These are phyloP conservation scores for Datisca glomerata DNA, from an alignment of 306 rosid genomes.

Conservation along the genomic window DNA sequence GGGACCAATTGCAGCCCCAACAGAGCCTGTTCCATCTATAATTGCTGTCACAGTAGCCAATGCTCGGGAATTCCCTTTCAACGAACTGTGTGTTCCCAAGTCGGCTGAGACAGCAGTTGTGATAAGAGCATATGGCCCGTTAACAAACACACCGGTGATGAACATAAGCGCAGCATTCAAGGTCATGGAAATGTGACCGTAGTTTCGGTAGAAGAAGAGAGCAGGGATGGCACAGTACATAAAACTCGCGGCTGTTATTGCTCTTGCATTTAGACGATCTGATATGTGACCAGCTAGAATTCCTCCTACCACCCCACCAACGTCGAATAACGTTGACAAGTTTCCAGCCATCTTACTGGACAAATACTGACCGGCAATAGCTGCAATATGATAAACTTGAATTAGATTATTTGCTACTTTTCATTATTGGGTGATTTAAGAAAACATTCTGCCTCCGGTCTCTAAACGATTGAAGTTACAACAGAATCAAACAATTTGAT, in stretches of 20 bases:
- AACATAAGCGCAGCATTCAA: constrained; percentile 48
- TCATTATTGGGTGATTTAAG: no score
- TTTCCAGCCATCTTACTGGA: constrained; percentile 61
- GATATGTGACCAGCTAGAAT: constrained; percentile 82
- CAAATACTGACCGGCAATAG: constrained; percentile 64
- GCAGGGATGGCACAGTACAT: constrained; percentile 93
- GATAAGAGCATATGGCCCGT: constrained; percentile 85
- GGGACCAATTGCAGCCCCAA: constrained; percentile 94
- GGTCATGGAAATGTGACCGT: constrained; percentile 54
- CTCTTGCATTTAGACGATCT: constrained; percentile 61
- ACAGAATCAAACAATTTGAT: no score
- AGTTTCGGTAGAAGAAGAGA: constrained; percentile 61
- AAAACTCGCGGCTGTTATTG: constrained; percentile 88
- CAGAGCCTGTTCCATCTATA: constrained; percentile 83
- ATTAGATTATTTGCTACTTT: neutral
- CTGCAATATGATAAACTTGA: constrained; percentile 28
- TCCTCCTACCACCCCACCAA: constrained; percentile 88
- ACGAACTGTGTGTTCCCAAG: constrained; percentile 77
- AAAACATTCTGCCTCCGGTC: no score
- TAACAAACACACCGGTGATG: constrained; percentile 74
- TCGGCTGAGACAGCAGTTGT: constrained; percentile 92
- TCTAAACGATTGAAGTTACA: no score
- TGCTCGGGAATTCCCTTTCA: constrained; percentile 69
- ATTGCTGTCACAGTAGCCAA: constrained; percentile 84
- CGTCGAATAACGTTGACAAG: constrained; percentile 74